Evolutionary conservation across 169 alveolate genomes (phyloP), one percentile per base, ranked within the genome.

Genomic region (Eimeria falciformis): DNA sequence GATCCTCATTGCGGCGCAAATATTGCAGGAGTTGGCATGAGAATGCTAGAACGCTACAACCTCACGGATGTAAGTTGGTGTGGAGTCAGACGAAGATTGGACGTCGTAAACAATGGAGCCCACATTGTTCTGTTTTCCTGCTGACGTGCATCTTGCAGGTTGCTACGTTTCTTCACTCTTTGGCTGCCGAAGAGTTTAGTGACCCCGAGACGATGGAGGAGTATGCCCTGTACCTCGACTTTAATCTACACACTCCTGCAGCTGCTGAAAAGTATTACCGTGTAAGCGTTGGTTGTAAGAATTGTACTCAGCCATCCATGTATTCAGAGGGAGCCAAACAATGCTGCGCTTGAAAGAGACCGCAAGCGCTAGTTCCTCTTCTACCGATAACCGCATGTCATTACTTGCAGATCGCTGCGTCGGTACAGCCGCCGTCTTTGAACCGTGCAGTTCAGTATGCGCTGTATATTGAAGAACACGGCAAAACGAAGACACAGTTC

Each of bases 191-290:
- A 29, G 9, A 68, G 18, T 68, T 68, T n/a, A 18, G 53, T 7
- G 55, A 58, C 33, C 18, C 91, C 12, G 83, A 66, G 27, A 66
- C 55, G 3, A 4, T 37, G 37, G 47, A 53, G 55, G 66, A 37
- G 12, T 68, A 68, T 45, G 92, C 68, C n/a, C 71, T 40, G 43
- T 86, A 12, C 50, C 83, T 66, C 69, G 92, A 86, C 75, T 86
- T 68, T 56, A 79, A 86, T 58, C 43, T 69, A 56, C 27, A 21
- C 75, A 3, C 27, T 47, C 56, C 53, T 6, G n/a, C 5, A 17
- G 77, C 71, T 0, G 92, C 92, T 1, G n/a, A 18, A 7, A 3
- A 14, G 58, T 47, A 69, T 53, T 86, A 86, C 85, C 43, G 23
- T 55, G 90, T 58, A 25, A 55, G 71, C 29, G 33, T 62, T 1